Evolutionary conservation across 1,284 basidiomycete genomes (phyloP).

Genomic region (Moesziomyces globuligerus): DNA sequence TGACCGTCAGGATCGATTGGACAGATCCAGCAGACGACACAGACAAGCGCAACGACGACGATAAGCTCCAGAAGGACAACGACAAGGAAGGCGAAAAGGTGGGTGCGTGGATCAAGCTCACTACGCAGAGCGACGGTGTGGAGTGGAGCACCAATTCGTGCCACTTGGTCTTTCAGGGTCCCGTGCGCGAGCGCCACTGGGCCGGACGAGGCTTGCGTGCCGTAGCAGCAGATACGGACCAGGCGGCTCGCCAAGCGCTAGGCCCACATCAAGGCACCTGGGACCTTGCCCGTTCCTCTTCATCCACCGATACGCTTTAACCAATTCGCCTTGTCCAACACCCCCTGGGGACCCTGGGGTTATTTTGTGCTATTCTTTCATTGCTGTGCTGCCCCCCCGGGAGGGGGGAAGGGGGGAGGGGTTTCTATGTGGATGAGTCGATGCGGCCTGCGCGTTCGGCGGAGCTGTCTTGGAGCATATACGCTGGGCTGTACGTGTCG

Average conservation of each 20-base stretch:
- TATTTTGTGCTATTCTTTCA: too few species aligned
- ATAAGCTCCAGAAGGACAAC: slow-evolving; percentile 68
- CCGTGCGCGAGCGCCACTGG: slow-evolving; percentile 76
- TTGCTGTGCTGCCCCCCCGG: too few species aligned
- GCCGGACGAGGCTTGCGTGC: slow-evolving; percentile 73
- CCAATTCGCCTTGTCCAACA: too few species aligned
- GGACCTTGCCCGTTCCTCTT: slow-evolving; percentile 76
- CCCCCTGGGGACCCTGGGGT: too few species aligned
- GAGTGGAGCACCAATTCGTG: slow-evolving; percentile 85
- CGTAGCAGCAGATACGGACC: slow-evolving; percentile 79
- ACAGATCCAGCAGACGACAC: slow-evolving; percentile 81
- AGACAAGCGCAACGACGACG: slow-evolving; percentile 58
- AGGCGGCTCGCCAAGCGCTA: slow-evolving; percentile 82
- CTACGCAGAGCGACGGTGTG: slow-evolving; percentile 56
- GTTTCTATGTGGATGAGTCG: slow-evolving; percentile 18
- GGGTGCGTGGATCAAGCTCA: slow-evolving; percentile 44
- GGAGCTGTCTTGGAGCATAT: slow-evolving; percentile 79
- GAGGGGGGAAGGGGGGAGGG: too few species aligned
- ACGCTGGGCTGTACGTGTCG: slow-evolving; percentile 75
- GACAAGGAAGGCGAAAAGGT: slow-evolving; percentile 63
- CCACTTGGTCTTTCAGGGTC: slow-evolving; percentile 91
- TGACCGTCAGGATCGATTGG: slow-evolving; percentile 92
- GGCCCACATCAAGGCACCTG: slow-evolving; percentile 86
- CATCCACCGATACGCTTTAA: slow-evolving; percentile 1
- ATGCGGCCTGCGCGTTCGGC: slow-evolving; percentile 76